Percentiles rank a stretch among this genome's conserved stretches.
These are phyloP conservation scores for Podochytrium sp. DNA, from an alignment of 192 early-diverging fungal species.

Conservation along the genomic window DNA sequence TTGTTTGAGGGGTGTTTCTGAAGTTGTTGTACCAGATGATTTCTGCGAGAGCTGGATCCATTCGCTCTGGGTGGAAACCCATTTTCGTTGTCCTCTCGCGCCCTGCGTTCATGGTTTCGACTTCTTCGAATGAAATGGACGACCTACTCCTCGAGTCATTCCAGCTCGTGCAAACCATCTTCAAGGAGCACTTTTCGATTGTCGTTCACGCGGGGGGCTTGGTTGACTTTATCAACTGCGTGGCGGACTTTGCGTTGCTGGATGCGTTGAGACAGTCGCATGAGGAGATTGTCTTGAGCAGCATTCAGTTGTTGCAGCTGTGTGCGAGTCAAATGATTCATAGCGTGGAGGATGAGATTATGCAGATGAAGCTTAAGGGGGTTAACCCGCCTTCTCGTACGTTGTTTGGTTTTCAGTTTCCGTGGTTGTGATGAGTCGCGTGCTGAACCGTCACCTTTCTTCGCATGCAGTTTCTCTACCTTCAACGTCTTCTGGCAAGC, in stretches of 20 bases:
- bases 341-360: constrained; percentile 35
- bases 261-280: constrained; percentile 26
- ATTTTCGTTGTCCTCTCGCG: constrained; percentile 60
- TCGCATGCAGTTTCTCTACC: no score
- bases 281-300: constrained; percentile 54
- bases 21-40: constrained; percentile 55
- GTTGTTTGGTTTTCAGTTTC: no score
- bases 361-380: constrained; percentile 6
- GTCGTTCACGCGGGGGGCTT: constrained; percentile 60
- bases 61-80: constrained; percentile 75
- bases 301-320: constrained; percentile 52
- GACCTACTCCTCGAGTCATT: constrained; percentile 80
- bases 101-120: constrained; percentile 66
- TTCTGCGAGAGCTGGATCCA: constrained; percentile 73
- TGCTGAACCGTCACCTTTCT: no score
- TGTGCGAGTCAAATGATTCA: constrained; percentile 48
- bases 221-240: constrained; percentile 53
- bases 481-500: constrained; percentile 4
- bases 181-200: constrained; percentile 66
- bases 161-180: constrained; percentile 64
- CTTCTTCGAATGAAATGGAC: constrained; percentile 61
- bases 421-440: no score
- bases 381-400: no score
- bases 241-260: constrained; percentile 55
- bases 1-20: constrained; percentile 42